Evolutionary conservation across 257 asterid species (phyloP), one percentile per base, ranked within the genome.

Genomic region (Jacaranda mimosifolia): DNA sequence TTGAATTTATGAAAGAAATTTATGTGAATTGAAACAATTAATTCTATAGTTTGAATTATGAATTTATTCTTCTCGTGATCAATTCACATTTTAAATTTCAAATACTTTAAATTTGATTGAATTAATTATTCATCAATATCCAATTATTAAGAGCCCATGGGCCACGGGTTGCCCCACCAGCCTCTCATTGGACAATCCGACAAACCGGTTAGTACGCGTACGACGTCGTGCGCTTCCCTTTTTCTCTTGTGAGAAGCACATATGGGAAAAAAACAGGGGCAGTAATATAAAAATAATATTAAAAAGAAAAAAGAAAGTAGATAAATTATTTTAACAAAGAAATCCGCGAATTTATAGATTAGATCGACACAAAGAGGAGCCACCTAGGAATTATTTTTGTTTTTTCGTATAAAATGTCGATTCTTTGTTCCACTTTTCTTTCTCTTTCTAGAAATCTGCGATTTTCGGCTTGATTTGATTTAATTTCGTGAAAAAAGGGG

Each of bases 291-390:
- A 43, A 8, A 7, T n/a, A 5, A 19, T 42, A 4, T 5, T 4
- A 51, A 26, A 18, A 11, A 40, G 32, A 17, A 51, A 21, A 35
- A 26, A 3, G 17, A 8, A 48, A 9, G 46, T 14, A 17, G 46
- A 73, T 55, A 78, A 60, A 79, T 59, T 15, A 75, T 75, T 64
- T 72, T 58, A 42, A 51, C 80, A 63, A 59, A 45, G 46, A 72
- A 66, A 48, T 64, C 56, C 55, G 17, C 67, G 70, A 38, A 60
- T 72, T 83, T 73, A 81, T 80, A 75, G 84, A 80, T 83, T 72
- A 40, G 84, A 80, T 80, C 82, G 85, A 72, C 51, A 65, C 21
- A 58, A 64, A 58, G 45, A 74, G 85, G 79, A 81, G 69, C 79
- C 3, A 65, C 71, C 79, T 39, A 79, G 71, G 82, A 71, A 68